Conservation (phyloP, 768 basidiomycete genomes). For the Rubroboletus satanas region DNA sequence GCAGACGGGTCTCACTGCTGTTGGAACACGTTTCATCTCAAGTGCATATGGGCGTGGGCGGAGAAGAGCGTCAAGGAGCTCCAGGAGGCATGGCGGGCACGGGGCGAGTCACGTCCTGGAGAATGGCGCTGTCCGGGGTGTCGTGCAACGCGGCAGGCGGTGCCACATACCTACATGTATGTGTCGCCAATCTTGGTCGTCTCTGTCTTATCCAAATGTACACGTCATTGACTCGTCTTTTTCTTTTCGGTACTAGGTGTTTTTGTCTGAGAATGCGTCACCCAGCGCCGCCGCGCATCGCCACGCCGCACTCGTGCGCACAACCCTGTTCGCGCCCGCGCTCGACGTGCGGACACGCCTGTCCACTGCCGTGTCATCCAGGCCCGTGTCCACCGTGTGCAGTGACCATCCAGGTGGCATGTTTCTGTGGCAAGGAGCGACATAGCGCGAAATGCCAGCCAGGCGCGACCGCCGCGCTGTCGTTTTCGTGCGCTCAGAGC, state of each 20-base stretch:
- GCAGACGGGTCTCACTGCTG: conserved; percentile 55
- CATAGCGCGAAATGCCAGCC: conserved; percentile 41
- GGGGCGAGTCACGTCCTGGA: conserved; percentile 64
- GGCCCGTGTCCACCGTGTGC: conserved; percentile 96
- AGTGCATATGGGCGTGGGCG: conserved; percentile 89
- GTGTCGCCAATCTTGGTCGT: neutral
- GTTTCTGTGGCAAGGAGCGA: conserved; percentile 69
- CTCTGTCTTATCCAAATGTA: neutral
- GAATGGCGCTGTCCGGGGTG: conserved; percentile 96
- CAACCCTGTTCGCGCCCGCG: conserved; percentile 62
- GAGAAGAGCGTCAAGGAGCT: conserved; percentile 72
- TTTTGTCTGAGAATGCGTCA: conserved; percentile 77
- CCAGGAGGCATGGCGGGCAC: conserved; percentile 65
- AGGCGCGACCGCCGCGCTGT: conserved; percentile 33
- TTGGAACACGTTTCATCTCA: conserved; percentile 88
- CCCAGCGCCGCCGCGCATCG: conserved; percentile 64
- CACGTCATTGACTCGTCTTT: neutral
- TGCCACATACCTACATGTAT: conserved; percentile 66
- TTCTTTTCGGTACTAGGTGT: conserved; percentile 47
- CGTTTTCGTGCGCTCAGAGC: conserved; percentile 34
- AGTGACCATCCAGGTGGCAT: conserved; percentile 69
- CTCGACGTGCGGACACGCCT: conserved; percentile 69
- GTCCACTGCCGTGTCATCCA: conserved; percentile 84
- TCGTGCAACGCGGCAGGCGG: conserved; percentile 67
- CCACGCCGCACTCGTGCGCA: conserved; percentile 76